These are phyloP conservation scores for Fusarium equiseti DNA, from an alignment of 2,329 filamentous ascomycete genomes.

Conservation along the genomic window DNA sequence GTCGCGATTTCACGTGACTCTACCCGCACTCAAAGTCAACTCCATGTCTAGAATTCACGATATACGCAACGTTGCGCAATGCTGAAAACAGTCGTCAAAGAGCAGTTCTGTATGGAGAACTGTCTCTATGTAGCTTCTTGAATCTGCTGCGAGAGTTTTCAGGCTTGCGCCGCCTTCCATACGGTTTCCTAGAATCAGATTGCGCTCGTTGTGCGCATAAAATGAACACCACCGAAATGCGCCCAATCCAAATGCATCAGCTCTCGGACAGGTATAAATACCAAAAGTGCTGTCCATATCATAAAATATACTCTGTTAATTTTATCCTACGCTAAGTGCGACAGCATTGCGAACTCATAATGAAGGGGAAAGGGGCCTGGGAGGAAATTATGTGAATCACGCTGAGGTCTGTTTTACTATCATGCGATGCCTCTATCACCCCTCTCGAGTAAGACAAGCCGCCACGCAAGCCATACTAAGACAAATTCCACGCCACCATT, in stretches of 20 bases:
- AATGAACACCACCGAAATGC: constrained; percentile 17
- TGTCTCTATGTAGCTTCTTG: neutral
- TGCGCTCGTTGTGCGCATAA: constrained; percentile 16
- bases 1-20: constrained; percentile 42
- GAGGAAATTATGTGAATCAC: neutral
- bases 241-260: constrained; percentile 18
- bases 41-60: constrained; percentile 11
- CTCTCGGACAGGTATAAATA: neutral
- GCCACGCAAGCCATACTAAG: constrained; percentile 50
- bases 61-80: constrained; percentile 5
- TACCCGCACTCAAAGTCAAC: constrained; percentile 1
- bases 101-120: neutral
- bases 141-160: constrained; percentile 29
- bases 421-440: constrained; percentile 38
- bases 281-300: neutral
- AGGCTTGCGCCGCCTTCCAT: constrained; percentile 9
- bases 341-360: neutral
- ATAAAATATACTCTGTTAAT: no score
- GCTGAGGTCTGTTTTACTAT: constrained; percentile 27
- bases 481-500: constrained; percentile 47
- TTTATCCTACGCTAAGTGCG: neutral
- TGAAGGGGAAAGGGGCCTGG: neutral
- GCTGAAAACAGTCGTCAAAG: constrained; percentile 10
- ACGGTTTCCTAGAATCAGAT: constrained; percentile 1
- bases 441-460: constrained; percentile 37